These are phyloP conservation scores for Chalciporus sp. DNA, from an alignment of 1,284 basidiomycete species.

Conservation along the genomic window DNA sequence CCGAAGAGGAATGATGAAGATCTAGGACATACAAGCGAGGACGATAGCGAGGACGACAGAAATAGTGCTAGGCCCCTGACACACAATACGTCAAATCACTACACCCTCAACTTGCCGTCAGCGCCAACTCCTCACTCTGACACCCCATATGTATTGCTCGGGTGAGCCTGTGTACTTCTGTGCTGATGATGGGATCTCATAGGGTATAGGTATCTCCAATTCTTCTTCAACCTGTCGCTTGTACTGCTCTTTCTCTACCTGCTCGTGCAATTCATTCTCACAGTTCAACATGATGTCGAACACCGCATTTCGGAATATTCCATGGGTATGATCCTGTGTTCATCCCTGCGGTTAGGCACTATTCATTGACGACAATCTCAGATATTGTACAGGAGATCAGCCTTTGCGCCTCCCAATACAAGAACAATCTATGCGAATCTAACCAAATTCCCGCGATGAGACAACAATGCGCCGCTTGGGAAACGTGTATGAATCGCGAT, in stretches of 20 bases:
- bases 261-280: conserved; percentile 82
- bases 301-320: conserved; percentile 89
- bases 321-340: conserved; percentile 60
- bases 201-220: conserved; percentile 79
- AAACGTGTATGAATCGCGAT: conserved; percentile 95
- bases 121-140: conserved; percentile 57
- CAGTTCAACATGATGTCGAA: conserved; percentile 88
- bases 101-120: conserved; percentile 76
- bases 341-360: conserved; percentile 14
- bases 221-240: conserved; percentile 92
- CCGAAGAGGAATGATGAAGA: conserved; percentile 36
- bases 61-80: conserved; percentile 42
- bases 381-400: conserved; percentile 90
- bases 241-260: conserved; percentile 86
- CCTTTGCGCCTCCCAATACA: conserved; percentile 78
- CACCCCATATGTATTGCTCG: conserved; percentile 74
- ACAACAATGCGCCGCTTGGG: conserved; percentile 84
- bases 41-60: conserved; percentile 40
- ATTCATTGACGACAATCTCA: conserved; percentile 37
- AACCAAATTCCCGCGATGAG: conserved; percentile 84
- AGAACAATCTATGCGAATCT: conserved; percentile 81
- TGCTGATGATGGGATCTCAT: conserved; percentile 14
- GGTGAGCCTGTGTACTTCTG: conserved; percentile 48
- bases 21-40: conserved; percentile 47
- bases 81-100: conserved; percentile 72